A percentile compares a stretch with the other conserved stretches of the same genome.
Conservation (phyloP, 495 filamentous ascomycete genomes). For the Hamigera avellanea region DNA sequence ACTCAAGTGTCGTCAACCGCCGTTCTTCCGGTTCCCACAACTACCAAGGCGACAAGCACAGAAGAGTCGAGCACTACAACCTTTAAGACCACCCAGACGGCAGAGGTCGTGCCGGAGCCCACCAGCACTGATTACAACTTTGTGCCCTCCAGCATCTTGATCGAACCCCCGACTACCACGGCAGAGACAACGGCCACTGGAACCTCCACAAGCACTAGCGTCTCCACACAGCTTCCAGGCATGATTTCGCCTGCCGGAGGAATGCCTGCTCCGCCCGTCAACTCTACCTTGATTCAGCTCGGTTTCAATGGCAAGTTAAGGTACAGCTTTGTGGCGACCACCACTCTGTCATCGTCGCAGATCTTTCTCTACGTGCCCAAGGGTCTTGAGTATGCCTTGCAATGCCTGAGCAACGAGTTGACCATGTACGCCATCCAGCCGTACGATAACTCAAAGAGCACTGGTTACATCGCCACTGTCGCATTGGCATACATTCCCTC, state of each 20-base stretch:
- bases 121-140: slow-evolving; percentile 12
- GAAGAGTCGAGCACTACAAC: slow-evolving; percentile 2
- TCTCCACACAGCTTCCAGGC: slow-evolving; percentile 53
- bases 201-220: slow-evolving; percentile 24
- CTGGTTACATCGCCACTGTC: slow-evolving; percentile 76
- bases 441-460: slow-evolving; percentile 54
- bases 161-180: slow-evolving; percentile 5
- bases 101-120: slow-evolving; percentile 4
- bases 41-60: not conserved
- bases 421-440: slow-evolving; percentile 65
- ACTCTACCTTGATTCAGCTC: slow-evolving; percentile 64
- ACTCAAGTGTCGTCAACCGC: not conserved
- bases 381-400: slow-evolving; percentile 58
- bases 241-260: slow-evolving; percentile 59
- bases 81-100: slow-evolving; percentile 5
- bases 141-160: slow-evolving; percentile 18
- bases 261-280: slow-evolving; percentile 40
- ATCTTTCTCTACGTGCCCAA: slow-evolving; percentile 74
- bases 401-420: slow-evolving; percentile 37
- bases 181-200: slow-evolving; percentile 9
- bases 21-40: not conserved
- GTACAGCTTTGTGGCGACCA: slow-evolving; percentile 67
- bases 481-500: slow-evolving; percentile 64
- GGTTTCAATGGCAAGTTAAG: slow-evolving; percentile 73
- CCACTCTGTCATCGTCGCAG: slow-evolving; percentile 62